phyloP scores from a whole-genome alignment of 768 basidiomycete genomes.

The Trametes meyenii region DNA sequence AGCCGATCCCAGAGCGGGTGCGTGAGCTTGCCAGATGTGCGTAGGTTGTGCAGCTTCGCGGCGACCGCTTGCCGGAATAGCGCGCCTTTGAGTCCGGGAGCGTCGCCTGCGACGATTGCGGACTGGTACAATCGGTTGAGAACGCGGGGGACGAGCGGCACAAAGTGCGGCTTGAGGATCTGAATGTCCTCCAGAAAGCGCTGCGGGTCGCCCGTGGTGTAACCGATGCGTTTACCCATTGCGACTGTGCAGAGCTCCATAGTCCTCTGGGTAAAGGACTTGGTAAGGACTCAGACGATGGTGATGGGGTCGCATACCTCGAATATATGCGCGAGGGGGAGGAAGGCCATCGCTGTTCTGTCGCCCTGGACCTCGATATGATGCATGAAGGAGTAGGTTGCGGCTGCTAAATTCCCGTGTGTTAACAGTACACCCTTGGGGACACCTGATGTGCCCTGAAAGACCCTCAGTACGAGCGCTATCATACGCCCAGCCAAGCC shows the following conservation, averaged over 20 bases:
- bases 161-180: constrained; percentile 78
- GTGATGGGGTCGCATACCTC: neutral
- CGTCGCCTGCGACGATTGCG: constrained; percentile 67
- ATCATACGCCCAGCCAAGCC: neutral
- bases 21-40: constrained; percentile 64
- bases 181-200: constrained; percentile 90
- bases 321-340: constrained; percentile 23
- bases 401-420: constrained; percentile 64
- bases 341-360: constrained; percentile 24
- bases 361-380: constrained; percentile 48
- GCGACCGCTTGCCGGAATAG: constrained; percentile 80
- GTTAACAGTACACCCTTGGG: constrained; percentile 88
- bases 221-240: constrained; percentile 75
- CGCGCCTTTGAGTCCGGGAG: constrained; percentile 79
- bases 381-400: constrained; percentile 58
- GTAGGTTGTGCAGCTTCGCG: constrained; percentile 72
- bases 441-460: constrained; percentile 76
- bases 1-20: constrained; percentile 89
- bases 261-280: constrained; percentile 45
- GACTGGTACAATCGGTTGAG: constrained; percentile 85
- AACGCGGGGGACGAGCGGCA: constrained; percentile 88
- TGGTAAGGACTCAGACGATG: neutral
- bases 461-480: neutral
- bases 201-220: constrained; percentile 84
- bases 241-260: constrained; percentile 58